Evolutionary conservation across 148 eudicot species (phyloP), one percentile per base, ranked within the genome.

Genomic region (Arbutus unedo): DNA sequence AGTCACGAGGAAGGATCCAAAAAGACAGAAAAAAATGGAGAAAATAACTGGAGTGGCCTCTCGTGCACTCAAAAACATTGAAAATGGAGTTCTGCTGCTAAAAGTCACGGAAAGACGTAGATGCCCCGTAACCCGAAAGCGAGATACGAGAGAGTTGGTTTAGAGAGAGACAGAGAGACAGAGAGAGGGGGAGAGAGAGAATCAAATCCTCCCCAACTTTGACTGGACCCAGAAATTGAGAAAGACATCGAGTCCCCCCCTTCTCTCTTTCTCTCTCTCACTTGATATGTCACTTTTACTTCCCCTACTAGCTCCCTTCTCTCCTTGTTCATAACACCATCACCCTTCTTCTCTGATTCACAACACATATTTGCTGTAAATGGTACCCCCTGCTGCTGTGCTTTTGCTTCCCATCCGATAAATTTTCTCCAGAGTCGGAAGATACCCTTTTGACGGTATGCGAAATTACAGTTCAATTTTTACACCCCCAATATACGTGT

Each of bases 261-360:
- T 41, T 64, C 70, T 25, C 67, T 62, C 67, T 60, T 25, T 60
- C 67, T n/a, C 67, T 60, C 67, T 60, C 49, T 3, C 80, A 6
- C 48, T 55, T 31, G 38, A 31, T 31, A 4, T 38, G 49, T 66
- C 81, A 53, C 81, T 83, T 67, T 67, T 78, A 49, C 82, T 70
- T 54, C 68, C 18, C 38, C 83, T 43, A 23, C 31, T 16, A 50
- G 45, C 72, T 48, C 80, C 62, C 79, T 23, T 60, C 68, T 78
- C 57, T 21, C 56, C 48, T 8, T n/a, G 8, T 54, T 44, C 79
- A 74, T 44, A 57, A 6, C 41, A 8, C 55, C 55, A 11, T 54
- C 16, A 3, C 78, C 50, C 38, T 25, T 79, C 68, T 25, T 62
- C 44, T 78, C 79, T 76, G 57, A 23, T 55, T 77, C 80, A 55